A percentile compares a stretch with the other conserved stretches of the same genome.
phyloP scores from a whole-genome alignment of 2,329 filamentous ascomycete species.

The Fusarium gaditjirri region DNA sequence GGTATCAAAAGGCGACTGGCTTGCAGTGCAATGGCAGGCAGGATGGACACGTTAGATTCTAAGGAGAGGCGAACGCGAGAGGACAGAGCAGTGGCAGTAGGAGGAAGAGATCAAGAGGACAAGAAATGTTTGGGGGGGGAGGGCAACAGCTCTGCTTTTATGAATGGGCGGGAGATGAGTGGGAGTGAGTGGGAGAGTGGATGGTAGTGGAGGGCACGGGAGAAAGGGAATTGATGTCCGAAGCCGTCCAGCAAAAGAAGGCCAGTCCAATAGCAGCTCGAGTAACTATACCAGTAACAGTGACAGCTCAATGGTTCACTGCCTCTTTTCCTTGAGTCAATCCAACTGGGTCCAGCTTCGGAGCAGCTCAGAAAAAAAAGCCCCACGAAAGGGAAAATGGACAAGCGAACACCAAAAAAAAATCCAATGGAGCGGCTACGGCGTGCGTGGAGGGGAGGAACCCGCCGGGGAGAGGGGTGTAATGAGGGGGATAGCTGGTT shows the following conservation, averaged over 20 bases:
- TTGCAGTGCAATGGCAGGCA: constrained; percentile 41
- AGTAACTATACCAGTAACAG: neutral
- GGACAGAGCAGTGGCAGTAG: constrained; percentile 35
- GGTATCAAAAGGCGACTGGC: constrained; percentile 45
- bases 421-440: constrained; percentile 43
- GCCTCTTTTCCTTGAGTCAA: constrained; percentile 33
- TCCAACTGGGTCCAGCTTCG: constrained; percentile 37
- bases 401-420: constrained; percentile 24
- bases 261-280: constrained; percentile 28
- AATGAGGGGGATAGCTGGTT: constrained; percentile 24
- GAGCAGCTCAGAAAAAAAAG: constrained; percentile 27
- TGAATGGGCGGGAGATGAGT: constrained; percentile 28
- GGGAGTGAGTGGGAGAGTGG: constrained; percentile 1
- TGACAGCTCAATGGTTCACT: constrained; percentile 17
- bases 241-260: constrained; percentile 13
- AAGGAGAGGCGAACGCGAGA: constrained; percentile 42
- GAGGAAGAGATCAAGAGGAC: constrained; percentile 27
- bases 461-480: constrained; percentile 31
- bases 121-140: constrained; percentile 21
- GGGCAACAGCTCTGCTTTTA: constrained; percentile 43
- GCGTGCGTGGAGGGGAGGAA: constrained; percentile 21
- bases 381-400: constrained; percentile 36
- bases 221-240: constrained; percentile 34
- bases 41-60: constrained; percentile 32
- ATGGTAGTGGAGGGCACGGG: constrained; percentile 13